These are phyloP conservation scores for Exophiala viscosa DNA, from an alignment of 2,329 filamentous ascomycete species.

Conservation along the genomic window DNA sequence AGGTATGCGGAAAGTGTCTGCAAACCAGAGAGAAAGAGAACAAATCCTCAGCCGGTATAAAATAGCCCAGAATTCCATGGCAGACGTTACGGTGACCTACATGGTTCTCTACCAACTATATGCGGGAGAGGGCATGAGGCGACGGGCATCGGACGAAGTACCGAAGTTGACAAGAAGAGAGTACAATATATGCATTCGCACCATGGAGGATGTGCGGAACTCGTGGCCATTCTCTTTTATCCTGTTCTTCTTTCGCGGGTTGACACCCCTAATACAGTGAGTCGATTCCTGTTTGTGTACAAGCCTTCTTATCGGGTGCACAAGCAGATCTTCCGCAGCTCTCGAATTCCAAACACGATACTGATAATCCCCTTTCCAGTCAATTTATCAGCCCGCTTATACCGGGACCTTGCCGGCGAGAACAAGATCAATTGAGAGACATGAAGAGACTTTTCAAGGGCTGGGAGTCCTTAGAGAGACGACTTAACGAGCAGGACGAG, in stretches of 20 bases:
- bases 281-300: constrained; percentile 60
- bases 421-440: too few species aligned
- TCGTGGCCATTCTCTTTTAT: constrained; percentile 74
- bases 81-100: too few species aligned
- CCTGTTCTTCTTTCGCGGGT: constrained; percentile 77
- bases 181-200: constrained; percentile 66
- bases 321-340: neutral
- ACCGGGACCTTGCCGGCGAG: too few species aligned
- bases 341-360: neutral
- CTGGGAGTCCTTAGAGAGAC: too few species aligned
- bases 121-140: too few species aligned
- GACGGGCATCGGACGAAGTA: constrained; percentile 39
- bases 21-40: constrained; percentile 54
- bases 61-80: too few species aligned
- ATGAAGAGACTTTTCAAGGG: too few species aligned
- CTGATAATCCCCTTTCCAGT: too few species aligned
- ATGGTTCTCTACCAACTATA: too few species aligned
- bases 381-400: too few species aligned
- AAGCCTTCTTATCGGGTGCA: neutral
- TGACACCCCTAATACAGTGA: constrained; percentile 75
- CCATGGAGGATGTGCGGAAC: constrained; percentile 67
- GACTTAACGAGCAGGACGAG: too few species aligned
- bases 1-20: constrained; percentile 70
- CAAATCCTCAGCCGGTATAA: constrained; percentile 26
- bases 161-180: constrained; percentile 58